Base-by-base conservation (phyloP, 495 filamentous ascomycete genomes). In the Lasiosphaeris hirsuta region DNA sequence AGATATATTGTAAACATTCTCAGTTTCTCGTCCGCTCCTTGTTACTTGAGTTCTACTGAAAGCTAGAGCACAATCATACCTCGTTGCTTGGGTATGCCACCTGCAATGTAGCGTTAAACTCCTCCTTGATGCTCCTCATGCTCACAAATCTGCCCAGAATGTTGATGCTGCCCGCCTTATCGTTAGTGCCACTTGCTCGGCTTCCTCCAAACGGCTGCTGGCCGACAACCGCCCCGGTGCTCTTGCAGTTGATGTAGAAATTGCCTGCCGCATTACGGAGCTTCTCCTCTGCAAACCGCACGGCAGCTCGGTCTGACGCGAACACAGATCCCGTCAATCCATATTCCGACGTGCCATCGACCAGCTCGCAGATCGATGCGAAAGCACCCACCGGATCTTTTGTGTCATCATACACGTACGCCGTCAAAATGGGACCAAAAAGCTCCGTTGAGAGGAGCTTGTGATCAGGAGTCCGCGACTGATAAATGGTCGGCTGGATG, bases 241-340 rank as follows among this genome's bases (percentile, higher is more conserved):
- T 88, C 83, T 96, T 95, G 78, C 87, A 90, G 76, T 96, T 96
- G 75, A 95, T 84, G 71, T 95, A 95, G 74, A 93, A 95, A 75
- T 95, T 95, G 15, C 90, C 90, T 36, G 90, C 87, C 3, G 89
- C 73, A 66, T 92, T 87, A 63, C 86, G 83, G 53, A 95, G 84
- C 54, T 76, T 81, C 43, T 92, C 82, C 68, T 91, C 85, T 4
- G 90, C 90, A 37, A 80, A 65, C 13, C 81, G 79, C 54, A 92
- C 72, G 15, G 83, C 88, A 44, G 75, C 74, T 17, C 89, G 82
- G 69, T 92, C 88, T 45, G 81, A 71, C 3, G 90, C 86, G 67
- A 95, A 95, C 46, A 95, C 77, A 30, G 86, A 80, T 10, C 90
- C 90, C 10, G 90, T 93, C 57, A 95, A 81, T 10, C 81, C 90